A percentile compares a stretch with the other conserved stretches of the same genome.
Conservation (phyloP, 2,329 filamentous ascomycete species). For the Epicoccum nigrum region DNA sequence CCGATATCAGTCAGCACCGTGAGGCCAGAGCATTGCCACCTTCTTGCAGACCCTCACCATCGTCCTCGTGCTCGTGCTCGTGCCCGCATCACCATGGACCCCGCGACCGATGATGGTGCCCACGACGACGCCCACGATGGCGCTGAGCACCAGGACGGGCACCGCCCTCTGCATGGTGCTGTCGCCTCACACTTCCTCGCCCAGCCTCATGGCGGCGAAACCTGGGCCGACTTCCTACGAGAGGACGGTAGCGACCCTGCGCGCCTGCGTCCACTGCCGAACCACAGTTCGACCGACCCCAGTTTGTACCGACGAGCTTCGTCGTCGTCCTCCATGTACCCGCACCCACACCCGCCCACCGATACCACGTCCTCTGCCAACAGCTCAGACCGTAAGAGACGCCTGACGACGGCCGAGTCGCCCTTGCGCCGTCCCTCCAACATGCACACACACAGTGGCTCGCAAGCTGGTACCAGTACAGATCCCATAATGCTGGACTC, state of each 20-base stretch:
- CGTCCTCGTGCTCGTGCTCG: background rate
- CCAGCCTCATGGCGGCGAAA: slow-evolving; percentile 36
- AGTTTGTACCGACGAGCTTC: background rate
- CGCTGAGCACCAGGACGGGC: background rate
- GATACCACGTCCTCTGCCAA: slow-evolving; percentile 28
- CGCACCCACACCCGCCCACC: slow-evolving; percentile 25
- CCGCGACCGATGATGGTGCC: background rate
- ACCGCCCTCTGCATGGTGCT: slow-evolving; percentile 26
- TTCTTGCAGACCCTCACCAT: too few relatives aligned
- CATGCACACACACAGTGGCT: slow-evolving; percentile 29
- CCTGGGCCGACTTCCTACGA: slow-evolving; percentile 46
- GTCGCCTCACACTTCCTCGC: slow-evolving; percentile 38
- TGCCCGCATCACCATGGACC: slow-evolving; percentile 9
- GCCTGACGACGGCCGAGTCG: slow-evolving; percentile 42
- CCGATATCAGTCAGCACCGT: slow-evolving; percentile 16
- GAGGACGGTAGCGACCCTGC: slow-evolving; percentile 28
- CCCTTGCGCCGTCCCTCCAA: slow-evolving; percentile 40
- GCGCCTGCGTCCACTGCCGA: slow-evolving; percentile 4
- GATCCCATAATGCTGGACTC: slow-evolving; percentile 34
- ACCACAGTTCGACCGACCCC: slow-evolving; percentile 17
- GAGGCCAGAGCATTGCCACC: background rate
- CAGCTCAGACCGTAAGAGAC: slow-evolving; percentile 44
- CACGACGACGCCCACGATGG: background rate
- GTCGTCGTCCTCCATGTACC: slow-evolving; percentile 22
- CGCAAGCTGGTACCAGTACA: slow-evolving; percentile 20